A percentile compares a stretch with the other conserved stretches of the same genome.
These are phyloP conservation scores for Lipomyces lipofer DNA, from an alignment of 805 yeast species.

Conservation along the genomic window DNA sequence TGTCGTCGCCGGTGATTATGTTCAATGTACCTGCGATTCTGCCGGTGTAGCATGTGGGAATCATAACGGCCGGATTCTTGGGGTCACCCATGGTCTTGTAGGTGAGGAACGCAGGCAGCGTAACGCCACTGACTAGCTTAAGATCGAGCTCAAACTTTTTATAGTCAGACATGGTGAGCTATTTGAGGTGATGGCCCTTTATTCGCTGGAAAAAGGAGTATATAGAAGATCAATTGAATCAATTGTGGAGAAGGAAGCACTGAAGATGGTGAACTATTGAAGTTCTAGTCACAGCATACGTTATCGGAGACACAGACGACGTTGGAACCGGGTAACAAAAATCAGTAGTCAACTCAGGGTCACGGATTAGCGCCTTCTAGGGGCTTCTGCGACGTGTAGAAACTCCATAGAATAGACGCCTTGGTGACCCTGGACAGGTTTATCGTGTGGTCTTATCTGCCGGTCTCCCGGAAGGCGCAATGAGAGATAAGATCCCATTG, in stretches of 20 bases:
- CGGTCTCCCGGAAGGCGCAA: too few relatives aligned
- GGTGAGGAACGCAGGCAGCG: slow-evolving; percentile 27
- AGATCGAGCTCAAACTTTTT: slow-evolving; percentile 28
- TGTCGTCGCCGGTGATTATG: slow-evolving; percentile 26
- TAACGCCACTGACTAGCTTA: slow-evolving; percentile 28
- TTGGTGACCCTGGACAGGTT: too few relatives aligned
- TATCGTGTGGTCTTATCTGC: too few relatives aligned
- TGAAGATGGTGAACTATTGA: not conserved
- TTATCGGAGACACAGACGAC: too few relatives aligned
- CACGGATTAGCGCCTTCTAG: too few relatives aligned
- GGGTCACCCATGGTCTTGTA: slow-evolving; percentile 32
- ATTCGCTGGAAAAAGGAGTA: not conserved
- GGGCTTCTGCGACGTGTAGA: too few relatives aligned
- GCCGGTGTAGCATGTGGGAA: slow-evolving; percentile 32
- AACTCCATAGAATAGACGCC: too few relatives aligned
- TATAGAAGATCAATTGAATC: not conserved
- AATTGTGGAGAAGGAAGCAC: not conserved
- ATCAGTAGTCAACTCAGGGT: too few relatives aligned
- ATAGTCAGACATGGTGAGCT: slow-evolving; percentile 19
- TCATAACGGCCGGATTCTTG: slow-evolving; percentile 30
- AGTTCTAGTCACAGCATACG: too few relatives aligned
- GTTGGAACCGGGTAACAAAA: too few relatives aligned
- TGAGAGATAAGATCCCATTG: too few relatives aligned
- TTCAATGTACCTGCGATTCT: slow-evolving; percentile 25
- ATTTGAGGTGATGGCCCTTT: too few relatives aligned